Percentiles rank a stretch among this genome's conserved stretches.
These are phyloP conservation scores for Amphichorda felina DNA, from an alignment of 2,329 filamentous ascomycete genomes.

Conservation along the genomic window DNA sequence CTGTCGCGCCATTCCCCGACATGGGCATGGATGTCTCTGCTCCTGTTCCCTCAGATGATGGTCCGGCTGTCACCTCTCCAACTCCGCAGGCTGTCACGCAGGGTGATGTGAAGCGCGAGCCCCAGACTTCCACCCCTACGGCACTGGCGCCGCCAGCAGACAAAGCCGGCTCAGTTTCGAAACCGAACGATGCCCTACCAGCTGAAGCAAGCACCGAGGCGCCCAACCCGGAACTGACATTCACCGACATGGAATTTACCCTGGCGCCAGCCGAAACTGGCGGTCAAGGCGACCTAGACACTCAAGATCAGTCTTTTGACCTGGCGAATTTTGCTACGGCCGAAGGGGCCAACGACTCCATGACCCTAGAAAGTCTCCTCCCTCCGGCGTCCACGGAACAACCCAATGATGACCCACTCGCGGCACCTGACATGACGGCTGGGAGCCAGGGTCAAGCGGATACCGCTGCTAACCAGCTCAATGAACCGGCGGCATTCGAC, in stretches of 20 bases:
- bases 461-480: too few species aligned
- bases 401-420: not conserved
- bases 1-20: slow-evolving; percentile 42
- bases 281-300: slow-evolving; percentile 9
- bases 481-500: not conserved
- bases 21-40: slow-evolving; percentile 35
- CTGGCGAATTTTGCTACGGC: slow-evolving; percentile 27
- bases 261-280: slow-evolving; percentile 29
- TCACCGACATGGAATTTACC: slow-evolving; percentile 46
- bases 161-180: slow-evolving; percentile 1
- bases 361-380: slow-evolving; percentile 5
- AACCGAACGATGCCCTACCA: not conserved
- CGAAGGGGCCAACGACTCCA: slow-evolving; percentile 14
- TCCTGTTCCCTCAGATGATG: not conserved
- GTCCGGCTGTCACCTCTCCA: not conserved
- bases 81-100: not conserved
- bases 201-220: slow-evolving; percentile 4
- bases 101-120: slow-evolving; percentile 2
- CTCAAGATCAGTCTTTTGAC: slow-evolving; percentile 30
- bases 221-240: slow-evolving; percentile 29
- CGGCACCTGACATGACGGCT: not conserved
- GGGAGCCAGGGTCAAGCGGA: not conserved
- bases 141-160: slow-evolving; percentile 1
- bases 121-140: slow-evolving; percentile 7
- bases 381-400: not conserved